These are phyloP conservation scores for Parachaetomium inaequale DNA, from an alignment of 495 filamentous ascomycete species.

Conservation along the genomic window DNA sequence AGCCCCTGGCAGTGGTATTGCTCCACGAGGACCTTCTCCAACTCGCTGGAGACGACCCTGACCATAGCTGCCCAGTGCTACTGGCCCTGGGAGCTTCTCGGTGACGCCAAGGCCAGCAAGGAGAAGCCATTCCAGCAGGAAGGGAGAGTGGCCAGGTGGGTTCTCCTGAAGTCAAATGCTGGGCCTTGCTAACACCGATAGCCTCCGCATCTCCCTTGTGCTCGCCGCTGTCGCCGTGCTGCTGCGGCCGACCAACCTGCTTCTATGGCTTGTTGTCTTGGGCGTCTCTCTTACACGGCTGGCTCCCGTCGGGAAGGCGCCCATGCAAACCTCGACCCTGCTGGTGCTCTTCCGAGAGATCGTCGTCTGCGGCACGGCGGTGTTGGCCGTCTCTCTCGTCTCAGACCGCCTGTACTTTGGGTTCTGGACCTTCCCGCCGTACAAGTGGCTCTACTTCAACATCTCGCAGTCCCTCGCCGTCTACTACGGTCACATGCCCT, in stretches of 20 bases:
- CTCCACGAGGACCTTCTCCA: conserved; percentile 88
- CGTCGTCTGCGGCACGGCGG: conserved; percentile 61
- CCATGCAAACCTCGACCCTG: conserved; percentile 43
- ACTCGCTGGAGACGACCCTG: conserved; percentile 84
- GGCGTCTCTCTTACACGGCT: conserved; percentile 43
- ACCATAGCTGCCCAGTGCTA: conserved; percentile 73
- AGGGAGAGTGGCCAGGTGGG: conserved; percentile 34
- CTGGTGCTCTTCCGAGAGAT: conserved; percentile 58
- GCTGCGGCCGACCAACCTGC: conserved; percentile 81
- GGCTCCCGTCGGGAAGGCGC: conserved; percentile 36
- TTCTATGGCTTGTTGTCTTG: conserved; percentile 71
- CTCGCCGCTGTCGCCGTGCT: conserved; percentile 81
- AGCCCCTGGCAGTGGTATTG: conserved; percentile 98
- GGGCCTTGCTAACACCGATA: conserved; percentile 23
- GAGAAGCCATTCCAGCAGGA: conserved; percentile 19
- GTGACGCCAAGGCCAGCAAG: conserved; percentile 33
- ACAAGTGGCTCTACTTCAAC: conserved; percentile 91
- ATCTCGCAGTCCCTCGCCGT: conserved; percentile 76
- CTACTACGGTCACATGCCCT: conserved; percentile 89
- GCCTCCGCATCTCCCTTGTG: conserved; percentile 64
- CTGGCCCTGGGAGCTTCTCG: conserved; percentile 76
- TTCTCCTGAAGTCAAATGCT: not conserved
- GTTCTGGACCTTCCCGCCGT: conserved; percentile 83
- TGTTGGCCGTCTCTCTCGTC: conserved; percentile 60
- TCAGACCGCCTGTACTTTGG: conserved; percentile 81